phyloP scores from a whole-genome alignment of 2,329 filamentous ascomycete species.

The Colletotrichum horii region DNA sequence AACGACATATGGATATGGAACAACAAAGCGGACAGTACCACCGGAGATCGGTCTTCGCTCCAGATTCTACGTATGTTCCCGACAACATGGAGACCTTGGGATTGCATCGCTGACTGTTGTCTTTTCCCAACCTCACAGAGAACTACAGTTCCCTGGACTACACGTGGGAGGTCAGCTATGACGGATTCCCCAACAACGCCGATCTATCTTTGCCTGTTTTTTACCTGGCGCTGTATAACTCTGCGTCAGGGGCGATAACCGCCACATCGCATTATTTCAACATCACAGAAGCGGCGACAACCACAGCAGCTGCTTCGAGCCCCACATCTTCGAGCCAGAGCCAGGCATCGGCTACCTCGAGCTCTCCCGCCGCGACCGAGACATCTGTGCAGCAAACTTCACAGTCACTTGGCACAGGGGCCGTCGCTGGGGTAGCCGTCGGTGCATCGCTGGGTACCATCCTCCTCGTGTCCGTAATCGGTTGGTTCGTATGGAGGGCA shows the following conservation, averaged over 20 bases:
- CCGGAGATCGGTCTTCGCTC: neutral
- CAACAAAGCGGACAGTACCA: neutral
- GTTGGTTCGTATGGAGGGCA: neutral
- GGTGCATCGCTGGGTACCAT: neutral
- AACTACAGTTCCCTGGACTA: neutral
- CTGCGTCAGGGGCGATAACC: neutral
- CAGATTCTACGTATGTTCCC: neutral
- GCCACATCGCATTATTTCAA: neutral
- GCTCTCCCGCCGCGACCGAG: neutral
- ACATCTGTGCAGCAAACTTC: neutral
- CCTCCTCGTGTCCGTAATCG: neutral
- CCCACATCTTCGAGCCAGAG: neutral
- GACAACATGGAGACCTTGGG: neutral
- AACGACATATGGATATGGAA: neutral
- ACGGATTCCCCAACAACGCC: neutral
- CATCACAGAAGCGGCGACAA: neutral
- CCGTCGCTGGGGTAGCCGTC: neutral
- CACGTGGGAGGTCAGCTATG: neutral
- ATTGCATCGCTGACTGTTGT: neutral
- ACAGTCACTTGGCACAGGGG: neutral
- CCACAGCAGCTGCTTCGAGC: neutral
- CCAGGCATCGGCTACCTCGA: neutral
- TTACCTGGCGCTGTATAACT: neutral
- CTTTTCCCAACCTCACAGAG: neutral
- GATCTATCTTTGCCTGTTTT: neutral